Base-by-base conservation (phyloP, 108 stramenopile genomes). In the Nitzschia sp. region DNA sequence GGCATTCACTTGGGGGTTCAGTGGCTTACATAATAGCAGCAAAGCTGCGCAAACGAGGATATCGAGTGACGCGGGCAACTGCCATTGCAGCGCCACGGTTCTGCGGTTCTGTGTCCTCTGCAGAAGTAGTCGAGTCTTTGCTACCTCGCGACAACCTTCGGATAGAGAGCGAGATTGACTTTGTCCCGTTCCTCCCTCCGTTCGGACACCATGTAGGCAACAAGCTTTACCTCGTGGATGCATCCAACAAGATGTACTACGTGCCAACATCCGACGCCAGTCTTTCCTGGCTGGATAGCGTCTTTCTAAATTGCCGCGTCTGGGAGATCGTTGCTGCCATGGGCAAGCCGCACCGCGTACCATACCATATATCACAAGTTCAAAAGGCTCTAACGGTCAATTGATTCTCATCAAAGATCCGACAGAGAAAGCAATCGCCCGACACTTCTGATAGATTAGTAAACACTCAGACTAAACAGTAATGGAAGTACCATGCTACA, bases 1-100 rank as follows among this genome's bases (percentile, higher is more conserved):
- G 86, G 0, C 86, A 87, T 71, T 72, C 70, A 25, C 68, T 87
- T 25, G 86, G 86, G 9, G 86, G 86, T 2, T 83, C 86, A 23
- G 86, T 87, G 15, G 82, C 83, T 11, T 66, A 79, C 51, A 70
- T 87, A 11, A 55, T 87, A 11, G 83, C 86, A 17, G 79, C 79
- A 25, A 87, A 87, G 42, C 59, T 87, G 31, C 62, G 72, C n/a
- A 82, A 80, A 45, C 64, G 81, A 49, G 86, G 86, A 31, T 84
- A 84, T 54, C 32, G 35, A 54, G 81, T 87, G 17, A 69, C 58
- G 11, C 56, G 66, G 25, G 81, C 77, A 0, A 76, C 78, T 11
- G 60, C 81, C 1, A 60, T 87, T 33, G 86, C 61, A n/a, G 80
- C 76, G 31, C 82, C 86, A 27, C 51, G 83, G n/a, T 76, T 82